phyloP scores from a whole-genome alignment of 768 basidiomycete species.

The Termitomyces sp. region DNA sequence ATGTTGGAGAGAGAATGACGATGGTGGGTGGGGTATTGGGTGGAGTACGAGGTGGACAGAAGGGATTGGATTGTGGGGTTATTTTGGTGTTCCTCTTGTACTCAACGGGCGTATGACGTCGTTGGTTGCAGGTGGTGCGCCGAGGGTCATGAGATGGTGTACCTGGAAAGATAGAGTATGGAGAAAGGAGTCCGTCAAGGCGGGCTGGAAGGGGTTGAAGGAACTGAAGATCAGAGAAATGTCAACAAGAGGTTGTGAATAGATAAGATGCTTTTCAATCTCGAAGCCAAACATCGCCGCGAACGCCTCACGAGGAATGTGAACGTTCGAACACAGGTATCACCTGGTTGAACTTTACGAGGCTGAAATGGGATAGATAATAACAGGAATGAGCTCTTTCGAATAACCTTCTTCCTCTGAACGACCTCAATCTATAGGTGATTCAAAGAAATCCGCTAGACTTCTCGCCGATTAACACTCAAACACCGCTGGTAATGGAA shows the following conservation, averaged over 20 bases:
- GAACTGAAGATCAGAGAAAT: not conserved
- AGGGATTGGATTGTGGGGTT: not conserved
- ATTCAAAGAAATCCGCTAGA: not conserved
- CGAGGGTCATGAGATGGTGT: not conserved
- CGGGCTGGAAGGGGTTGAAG: not conserved
- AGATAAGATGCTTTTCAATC: not conserved
- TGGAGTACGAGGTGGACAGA: not conserved
- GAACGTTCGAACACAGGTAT: not conserved
- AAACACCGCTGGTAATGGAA: too few relatives aligned
- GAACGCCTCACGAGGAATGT: not conserved
- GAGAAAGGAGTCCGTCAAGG: not conserved
- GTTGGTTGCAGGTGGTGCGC: conserved; percentile 1
- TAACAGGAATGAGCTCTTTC: not conserved
- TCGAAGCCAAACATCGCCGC: conserved; percentile 1
- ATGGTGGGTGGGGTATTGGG: not conserved
- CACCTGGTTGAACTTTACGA: not conserved
- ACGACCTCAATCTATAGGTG: not conserved
- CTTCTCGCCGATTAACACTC: too few relatives aligned
- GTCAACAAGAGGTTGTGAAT: not conserved
- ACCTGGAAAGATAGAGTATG: not conserved
- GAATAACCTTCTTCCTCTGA: not conserved
- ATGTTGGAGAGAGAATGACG: conserved; percentile 3
- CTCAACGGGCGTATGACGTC: not conserved
- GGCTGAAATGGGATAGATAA: not conserved
- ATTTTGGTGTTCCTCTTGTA: not conserved